Base-by-base conservation (phyloP, 2,329 filamentous ascomycete species). In the Graphilbum ipis-grandicollis region DNA sequence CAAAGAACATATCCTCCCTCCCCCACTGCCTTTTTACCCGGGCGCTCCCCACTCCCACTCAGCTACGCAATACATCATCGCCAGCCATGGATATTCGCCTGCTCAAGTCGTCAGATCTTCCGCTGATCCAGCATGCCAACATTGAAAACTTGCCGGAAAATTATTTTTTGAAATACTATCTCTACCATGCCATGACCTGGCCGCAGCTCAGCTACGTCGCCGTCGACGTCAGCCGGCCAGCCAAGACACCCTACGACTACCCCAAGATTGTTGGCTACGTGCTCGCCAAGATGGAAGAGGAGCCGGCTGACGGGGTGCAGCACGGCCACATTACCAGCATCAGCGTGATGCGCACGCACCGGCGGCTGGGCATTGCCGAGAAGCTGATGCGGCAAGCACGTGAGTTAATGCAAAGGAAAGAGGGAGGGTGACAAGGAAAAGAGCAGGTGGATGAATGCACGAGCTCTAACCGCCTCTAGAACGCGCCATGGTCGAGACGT, bases 81-180 rank as follows among this genome's bases (percentile, higher is more conserved):
- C n/a, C n/a, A n/a, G 60, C 43, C 58, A 96, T 92, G 83, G 83
- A 92, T 63, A 93, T 98, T 60, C 79, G 88, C 46, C 66, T 90
- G 45, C 75, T 98, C 47, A 78, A 74, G 47, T 67, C 83, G 45
- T 79, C 75, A 44, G 83, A 92, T 60, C 81, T 92, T 46, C 83
- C 83, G 47, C 77, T 90, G 54, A 85, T 98, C 55, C 90, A 98
- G 63, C 85, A 92, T 59, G 88, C 88, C 54, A 96, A 98, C 66
- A 86, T 98, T 56, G 93, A 92, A 57, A 98, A 98, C 65, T 71
- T 98, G 37, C 90, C 90, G 46, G 90, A 98, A 61, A 98, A 98
- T 68, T 98, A 98, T 72, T 96, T 96, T 58, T 82, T 93, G 62
- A 98, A 98, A 71, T 98, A 98, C 70, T 98, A 98, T 66, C 76